Conservation (phyloP, 2,329 filamentous ascomycete genomes). For the Aspergillus tubingensis region DNA sequence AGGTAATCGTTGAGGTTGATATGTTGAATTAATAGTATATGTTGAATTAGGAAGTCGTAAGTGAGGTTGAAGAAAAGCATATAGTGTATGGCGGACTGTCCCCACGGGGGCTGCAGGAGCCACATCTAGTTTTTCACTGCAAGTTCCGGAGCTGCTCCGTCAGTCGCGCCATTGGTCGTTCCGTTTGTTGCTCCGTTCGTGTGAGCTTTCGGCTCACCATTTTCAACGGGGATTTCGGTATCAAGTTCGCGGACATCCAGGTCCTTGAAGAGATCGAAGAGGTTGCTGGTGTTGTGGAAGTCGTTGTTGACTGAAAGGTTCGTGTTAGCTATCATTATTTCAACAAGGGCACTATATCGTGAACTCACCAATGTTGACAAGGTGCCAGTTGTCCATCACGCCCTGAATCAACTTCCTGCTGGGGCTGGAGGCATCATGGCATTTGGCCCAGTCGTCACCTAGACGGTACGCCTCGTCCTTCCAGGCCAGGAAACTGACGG, state of each 20-base stretch:
- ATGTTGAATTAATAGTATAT: conserved; percentile 39
- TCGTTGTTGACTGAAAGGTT: conserved; percentile 80
- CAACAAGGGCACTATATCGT: conserved; percentile 7
- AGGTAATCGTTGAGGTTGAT: conserved; percentile 37
- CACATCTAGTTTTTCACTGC: conserved; percentile 29
- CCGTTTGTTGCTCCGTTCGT: conserved; percentile 24
- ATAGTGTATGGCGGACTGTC: conserved; percentile 14
- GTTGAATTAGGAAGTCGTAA: conserved; percentile 21
- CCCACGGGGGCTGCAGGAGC: conserved; percentile 10
- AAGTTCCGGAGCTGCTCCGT: conserved; percentile 20
- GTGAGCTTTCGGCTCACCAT: conserved; percentile 22
- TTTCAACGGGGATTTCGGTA: conserved; percentile 29
- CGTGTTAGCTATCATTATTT: conserved; percentile 24
- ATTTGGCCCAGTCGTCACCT: conserved; percentile 91
- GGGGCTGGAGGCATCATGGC: conserved; percentile 73
- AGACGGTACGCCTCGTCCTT: conserved; percentile 96
- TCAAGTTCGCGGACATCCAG: conserved; percentile 52
- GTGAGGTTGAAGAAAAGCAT: conserved; percentile 15
- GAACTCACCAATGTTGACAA: conserved; percentile 86
- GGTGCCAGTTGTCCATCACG: conserved; percentile 87
- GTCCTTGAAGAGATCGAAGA: conserved; percentile 84
- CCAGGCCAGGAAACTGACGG: conserved; percentile 96
- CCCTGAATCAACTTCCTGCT: conserved; percentile 78
- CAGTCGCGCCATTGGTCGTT: conserved; percentile 19
- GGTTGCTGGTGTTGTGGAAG: conserved; percentile 79